Conservation (phyloP, 148 eudicot species). For the Cornus controversa region DNA sequence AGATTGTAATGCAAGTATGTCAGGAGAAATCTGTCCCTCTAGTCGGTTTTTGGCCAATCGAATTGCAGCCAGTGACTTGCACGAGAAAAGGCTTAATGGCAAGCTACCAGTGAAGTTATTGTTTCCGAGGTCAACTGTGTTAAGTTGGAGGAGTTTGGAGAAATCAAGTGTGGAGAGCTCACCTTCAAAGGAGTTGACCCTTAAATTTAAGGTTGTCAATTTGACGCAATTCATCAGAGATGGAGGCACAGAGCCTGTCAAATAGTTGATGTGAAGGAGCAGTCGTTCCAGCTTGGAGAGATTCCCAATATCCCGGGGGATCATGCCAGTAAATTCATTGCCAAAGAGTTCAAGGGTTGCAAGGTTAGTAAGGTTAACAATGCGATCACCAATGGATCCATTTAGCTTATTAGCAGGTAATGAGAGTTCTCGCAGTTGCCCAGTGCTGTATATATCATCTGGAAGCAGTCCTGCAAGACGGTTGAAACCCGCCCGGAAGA, state of each 20-base stretch:
- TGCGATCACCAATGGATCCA: constrained; percentile 45
- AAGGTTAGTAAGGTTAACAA: constrained; percentile 50
- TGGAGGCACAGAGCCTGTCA: constrained; percentile 63
- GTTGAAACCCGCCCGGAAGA: constrained; percentile 68
- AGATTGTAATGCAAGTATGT: constrained; percentile 42
- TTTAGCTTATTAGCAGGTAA: constrained; percentile 55
- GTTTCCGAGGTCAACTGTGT: constrained; percentile 67
- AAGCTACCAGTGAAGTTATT: constrained; percentile 59
- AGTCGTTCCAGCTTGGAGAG: constrained; percentile 56
- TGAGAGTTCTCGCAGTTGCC: constrained; percentile 46
- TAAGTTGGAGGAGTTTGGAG: constrained; percentile 49
- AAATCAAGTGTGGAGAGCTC: constrained; percentile 71
- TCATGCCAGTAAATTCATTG: constrained; percentile 46
- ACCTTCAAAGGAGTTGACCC: constrained; percentile 70
- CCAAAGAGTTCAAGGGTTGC: constrained; percentile 48
- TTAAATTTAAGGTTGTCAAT: constrained; percentile 48
- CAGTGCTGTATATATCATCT: constrained; percentile 38
- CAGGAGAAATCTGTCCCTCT: constrained; percentile 25
- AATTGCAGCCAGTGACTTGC: constrained; percentile 67
- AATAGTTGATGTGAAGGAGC: constrained; percentile 59
- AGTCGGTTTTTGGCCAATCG: constrained; percentile 54
- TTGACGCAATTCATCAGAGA: constrained; percentile 71
- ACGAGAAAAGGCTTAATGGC: constrained; percentile 61
- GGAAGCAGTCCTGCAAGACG: constrained; percentile 52
- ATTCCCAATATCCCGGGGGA: constrained; percentile 57